A percentile compares a stretch with the other conserved stretches of the same genome.
phyloP scores from a whole-genome alignment of 306 rosid species.

The Sicyos edulis region DNA sequence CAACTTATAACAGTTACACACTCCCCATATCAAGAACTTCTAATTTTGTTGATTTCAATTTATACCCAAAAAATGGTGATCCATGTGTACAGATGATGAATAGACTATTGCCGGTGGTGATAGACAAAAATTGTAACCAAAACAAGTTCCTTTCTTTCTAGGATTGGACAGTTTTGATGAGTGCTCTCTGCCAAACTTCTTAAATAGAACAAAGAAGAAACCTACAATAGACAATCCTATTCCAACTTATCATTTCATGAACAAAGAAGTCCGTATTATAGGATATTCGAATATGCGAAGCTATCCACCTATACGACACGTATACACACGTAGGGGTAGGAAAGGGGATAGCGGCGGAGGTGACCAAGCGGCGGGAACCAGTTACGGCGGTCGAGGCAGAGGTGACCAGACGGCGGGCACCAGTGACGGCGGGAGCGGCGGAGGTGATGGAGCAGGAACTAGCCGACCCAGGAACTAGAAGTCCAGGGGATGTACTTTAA shows the following conservation, averaged over 20 bases:
- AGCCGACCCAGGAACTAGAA: no score
- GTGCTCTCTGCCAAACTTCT: not conserved
- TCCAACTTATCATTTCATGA: no score
- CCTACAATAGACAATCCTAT: not conserved
- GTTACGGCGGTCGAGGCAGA: no score
- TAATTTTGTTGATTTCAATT: not conserved
- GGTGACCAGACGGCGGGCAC: no score
- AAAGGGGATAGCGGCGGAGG: no score
- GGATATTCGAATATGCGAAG: no score
- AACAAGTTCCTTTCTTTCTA: not conserved
- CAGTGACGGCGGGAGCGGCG: no score
- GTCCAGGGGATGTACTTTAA: no score
- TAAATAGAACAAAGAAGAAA: not conserved
- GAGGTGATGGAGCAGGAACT: no score
- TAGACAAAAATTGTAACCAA: not conserved
- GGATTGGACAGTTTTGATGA: not conserved
- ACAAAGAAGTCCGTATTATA: not conserved
- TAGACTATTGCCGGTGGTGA: not conserved
- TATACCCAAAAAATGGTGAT: not conserved
- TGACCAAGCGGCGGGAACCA: no score
- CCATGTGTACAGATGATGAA: not conserved
- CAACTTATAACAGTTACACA: not conserved
- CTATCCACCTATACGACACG: no score
- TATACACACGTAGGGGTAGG: no score
- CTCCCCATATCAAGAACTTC: not conserved